Evolutionary conservation across 139 green algal species (phyloP).

Genomic region (Zygnema circumcarinatum): DNA sequence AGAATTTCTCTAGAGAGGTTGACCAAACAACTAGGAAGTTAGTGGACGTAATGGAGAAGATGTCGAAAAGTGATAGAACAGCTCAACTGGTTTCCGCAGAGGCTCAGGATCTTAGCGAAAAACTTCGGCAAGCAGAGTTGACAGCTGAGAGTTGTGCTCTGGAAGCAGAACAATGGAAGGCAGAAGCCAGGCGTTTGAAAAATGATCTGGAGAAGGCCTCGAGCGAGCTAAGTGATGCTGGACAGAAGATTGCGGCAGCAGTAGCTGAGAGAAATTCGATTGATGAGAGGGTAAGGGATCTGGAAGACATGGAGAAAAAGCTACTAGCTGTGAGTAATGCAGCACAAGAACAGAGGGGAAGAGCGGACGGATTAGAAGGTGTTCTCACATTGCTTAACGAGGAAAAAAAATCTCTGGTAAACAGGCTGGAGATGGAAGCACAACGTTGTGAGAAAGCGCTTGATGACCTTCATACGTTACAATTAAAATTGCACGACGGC

Average conservation of each 20-base stretch:
- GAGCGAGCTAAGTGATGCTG: background rate
- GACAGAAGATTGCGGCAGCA: background rate
- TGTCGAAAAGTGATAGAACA: too few species aligned
- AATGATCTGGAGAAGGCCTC: background rate
- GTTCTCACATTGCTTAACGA: too few species aligned
- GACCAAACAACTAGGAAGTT: background rate
- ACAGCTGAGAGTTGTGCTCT: background rate
- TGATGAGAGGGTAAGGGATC: background rate
- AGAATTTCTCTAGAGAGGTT: too few species aligned
- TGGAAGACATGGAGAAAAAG: background rate
- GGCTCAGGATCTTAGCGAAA: background rate
- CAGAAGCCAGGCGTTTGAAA: background rate
- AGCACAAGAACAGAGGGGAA: too few species aligned
- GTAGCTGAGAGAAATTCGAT: background rate
- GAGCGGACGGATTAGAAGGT: too few species aligned
- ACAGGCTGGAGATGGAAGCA: background rate
- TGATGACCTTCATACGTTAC: too few species aligned
- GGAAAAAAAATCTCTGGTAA: background rate
- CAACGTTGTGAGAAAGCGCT: background rate
- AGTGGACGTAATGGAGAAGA: background rate
- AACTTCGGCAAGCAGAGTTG: background rate
- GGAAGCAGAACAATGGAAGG: background rate
- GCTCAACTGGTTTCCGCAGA: too few species aligned
- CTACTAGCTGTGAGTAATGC: too few species aligned
- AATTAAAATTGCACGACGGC: too few species aligned